A percentile compares a stretch with the other conserved stretches of the same genome.
Conservation (phyloP, 106 monocot species). For the Allium cepa region DNA sequence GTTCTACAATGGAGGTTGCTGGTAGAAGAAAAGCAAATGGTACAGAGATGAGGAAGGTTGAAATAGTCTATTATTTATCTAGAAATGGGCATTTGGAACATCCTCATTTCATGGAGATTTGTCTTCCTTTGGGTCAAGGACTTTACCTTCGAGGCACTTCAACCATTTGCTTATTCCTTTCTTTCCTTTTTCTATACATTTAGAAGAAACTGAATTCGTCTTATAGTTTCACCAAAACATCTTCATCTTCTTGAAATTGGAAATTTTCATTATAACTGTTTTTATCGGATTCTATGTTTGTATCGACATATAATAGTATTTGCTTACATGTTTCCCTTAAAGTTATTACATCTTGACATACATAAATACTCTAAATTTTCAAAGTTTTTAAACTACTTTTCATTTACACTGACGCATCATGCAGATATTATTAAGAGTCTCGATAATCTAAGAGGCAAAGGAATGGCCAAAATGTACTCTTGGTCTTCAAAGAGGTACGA, state of each 20-base stretch:
- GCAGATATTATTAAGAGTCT: constrained; percentile 69
- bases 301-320: too few relatives aligned
- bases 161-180: not conserved
- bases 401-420: not conserved
- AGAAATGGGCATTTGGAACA: constrained; percentile 83
- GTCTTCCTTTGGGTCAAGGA: not conserved
- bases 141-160: constrained; percentile 3
- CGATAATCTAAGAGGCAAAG: constrained; percentile 66
- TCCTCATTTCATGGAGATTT: constrained; percentile 91
- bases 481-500: constrained; percentile 80
- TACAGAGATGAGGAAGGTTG: constrained; percentile 18
- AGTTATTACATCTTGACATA: too few relatives aligned
- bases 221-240: not conserved
- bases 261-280: too few relatives aligned
- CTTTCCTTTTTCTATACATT: not conserved
- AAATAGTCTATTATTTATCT: constrained; percentile 79
- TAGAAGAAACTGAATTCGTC: not conserved
- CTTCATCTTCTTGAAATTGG: too few relatives aligned
- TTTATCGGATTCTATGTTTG: too few relatives aligned
- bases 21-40: too few relatives aligned
- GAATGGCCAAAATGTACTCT: constrained; percentile 54
- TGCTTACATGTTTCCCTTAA: too few relatives aligned
- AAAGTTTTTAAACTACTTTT: not conserved
- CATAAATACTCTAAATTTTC: not conserved
- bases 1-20: too few relatives aligned